Evolutionary conservation across 2,329 filamentous ascomycete genomes (phyloP), one percentile per base, ranked within the genome.

Genomic region (Magnaporthales sp.): DNA sequence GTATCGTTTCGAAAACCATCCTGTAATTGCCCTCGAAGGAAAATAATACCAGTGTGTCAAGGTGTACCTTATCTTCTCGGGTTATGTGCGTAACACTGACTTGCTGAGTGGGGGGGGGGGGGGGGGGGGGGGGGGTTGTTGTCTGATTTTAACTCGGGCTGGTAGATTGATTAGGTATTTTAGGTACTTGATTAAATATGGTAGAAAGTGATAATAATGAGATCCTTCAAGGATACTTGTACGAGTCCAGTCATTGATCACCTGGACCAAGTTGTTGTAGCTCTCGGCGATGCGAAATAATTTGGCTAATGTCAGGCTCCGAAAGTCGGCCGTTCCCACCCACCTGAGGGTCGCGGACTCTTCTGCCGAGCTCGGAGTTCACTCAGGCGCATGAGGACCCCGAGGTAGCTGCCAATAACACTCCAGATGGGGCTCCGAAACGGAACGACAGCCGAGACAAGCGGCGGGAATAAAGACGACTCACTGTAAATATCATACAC

Each of bases 1-100:
- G 68, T 8, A 76, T 51, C 38, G 38, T n/a, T 51, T 51, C 38
- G n/a, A 51, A 51, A 51, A 51, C 38, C 38, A 51, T 51, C 19
- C n/a, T 51, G n/a, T 3, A 19, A 19, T 51, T 51, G 5, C 4
- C 30, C 30, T n/a, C 38, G 4, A 19, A 19, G 19, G 15, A 13
- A 38, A 38, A 51, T 31, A n/a, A n/a, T n/a, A n/a, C n/a, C n/a
- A n/a, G n/a, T n/a, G n/a, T n/a, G n/a, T n/a, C n/a, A n/a, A n/a
- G n/a, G n/a, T n/a, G n/a, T n/a, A n/a, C n/a, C n/a, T n/a, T n/a
- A n/a, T n/a, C n/a, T n/a, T n/a, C n/a, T n/a, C n/a, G n/a, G n/a
- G n/a, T n/a, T n/a, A n/a, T n/a, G n/a, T n/a, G n/a, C n/a, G n/a
- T n/a, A n/a, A n/a, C n/a, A n/a, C n/a, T n/a, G n/a, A n/a, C n/a